Conservation (phyloP, 768 basidiomycete genomes). For the Terana coerulea region DNA sequence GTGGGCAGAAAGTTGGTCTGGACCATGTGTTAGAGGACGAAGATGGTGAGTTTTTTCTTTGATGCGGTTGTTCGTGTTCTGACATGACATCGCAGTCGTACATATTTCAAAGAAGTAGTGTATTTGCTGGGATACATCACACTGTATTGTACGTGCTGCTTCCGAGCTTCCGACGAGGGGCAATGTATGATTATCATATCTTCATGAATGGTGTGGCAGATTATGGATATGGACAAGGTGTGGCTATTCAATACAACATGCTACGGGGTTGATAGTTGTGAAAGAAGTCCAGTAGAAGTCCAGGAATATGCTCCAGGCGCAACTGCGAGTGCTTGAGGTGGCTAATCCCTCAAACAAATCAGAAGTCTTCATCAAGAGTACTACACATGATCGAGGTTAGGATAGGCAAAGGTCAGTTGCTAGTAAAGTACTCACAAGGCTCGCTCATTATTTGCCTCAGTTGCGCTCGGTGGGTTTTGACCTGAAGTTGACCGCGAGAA, state of each 20-base stretch:
- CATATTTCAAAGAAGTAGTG: constrained; percentile 23
- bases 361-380: constrained; percentile 41
- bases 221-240: too few species aligned
- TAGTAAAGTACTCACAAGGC: constrained; percentile 33
- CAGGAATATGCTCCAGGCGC: too few species aligned
- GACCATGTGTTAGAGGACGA: constrained; percentile 87
- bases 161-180: too few species aligned
- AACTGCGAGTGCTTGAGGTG: too few species aligned
- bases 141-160: too few species aligned
- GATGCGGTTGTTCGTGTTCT: background rate
- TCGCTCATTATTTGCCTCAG: constrained; percentile 18
- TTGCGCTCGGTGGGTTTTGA: background rate
- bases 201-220: too few species aligned
- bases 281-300: too few species aligned
- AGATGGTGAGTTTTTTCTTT: constrained; percentile 53
- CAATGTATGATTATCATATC: too few species aligned
- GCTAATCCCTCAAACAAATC: too few species aligned
- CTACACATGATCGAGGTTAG: constrained; percentile 19
- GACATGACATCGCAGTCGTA: constrained; percentile 14
- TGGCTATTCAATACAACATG: too few species aligned
- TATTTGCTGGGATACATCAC: too few species aligned
- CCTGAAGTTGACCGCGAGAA: constrained; percentile 32
- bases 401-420: background rate
- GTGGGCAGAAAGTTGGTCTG: constrained; percentile 93
- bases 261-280: too few species aligned